Evolutionary conservation across 2,329 filamentous ascomycete species (phyloP).

Genomic region (Chaetomiaceae sp.): DNA sequence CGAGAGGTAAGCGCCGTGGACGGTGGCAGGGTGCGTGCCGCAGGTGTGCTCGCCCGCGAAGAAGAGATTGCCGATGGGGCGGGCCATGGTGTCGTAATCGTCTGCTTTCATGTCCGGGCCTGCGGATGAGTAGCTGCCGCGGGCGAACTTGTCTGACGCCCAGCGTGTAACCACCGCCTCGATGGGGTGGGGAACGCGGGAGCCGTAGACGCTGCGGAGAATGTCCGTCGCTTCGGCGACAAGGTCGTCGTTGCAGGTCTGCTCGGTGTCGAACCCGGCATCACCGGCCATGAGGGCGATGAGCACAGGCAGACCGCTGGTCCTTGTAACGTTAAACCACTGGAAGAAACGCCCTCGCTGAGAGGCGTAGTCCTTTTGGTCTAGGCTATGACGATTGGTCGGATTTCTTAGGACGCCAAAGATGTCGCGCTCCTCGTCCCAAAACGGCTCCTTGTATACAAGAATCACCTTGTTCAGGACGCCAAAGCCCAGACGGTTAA

Average conservation of each 20-base stretch:
- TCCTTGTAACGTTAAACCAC: constrained; percentile 94
- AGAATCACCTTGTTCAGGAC: constrained; percentile 93
- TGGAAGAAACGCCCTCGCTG: constrained; percentile 91
- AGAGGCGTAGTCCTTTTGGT: constrained; percentile 72
- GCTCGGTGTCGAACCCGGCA: constrained; percentile 83
- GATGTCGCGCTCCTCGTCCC: constrained; percentile 85
- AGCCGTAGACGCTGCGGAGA: constrained; percentile 70
- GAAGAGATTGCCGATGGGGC: constrained; percentile 77
- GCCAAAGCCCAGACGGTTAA: constrained; percentile 83
- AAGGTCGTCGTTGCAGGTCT: constrained; percentile 67
- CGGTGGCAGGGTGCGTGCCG: constrained; percentile 91
- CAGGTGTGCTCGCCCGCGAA: constrained; percentile 97
- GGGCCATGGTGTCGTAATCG: constrained; percentile 91
- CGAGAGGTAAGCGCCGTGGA: constrained; percentile 93
- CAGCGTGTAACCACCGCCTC: constrained; percentile 91
- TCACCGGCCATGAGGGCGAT: constrained; percentile 95
- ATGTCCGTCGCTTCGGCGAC: constrained; percentile 76
- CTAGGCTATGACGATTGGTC: constrained; percentile 62
- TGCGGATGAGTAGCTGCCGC: constrained; percentile 92
- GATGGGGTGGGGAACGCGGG: constrained; percentile 67
- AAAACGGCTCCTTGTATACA: constrained; percentile 85
- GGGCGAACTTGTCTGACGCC: constrained; percentile 85
- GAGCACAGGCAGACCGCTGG: constrained; percentile 79
- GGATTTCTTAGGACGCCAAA: constrained; percentile 85
- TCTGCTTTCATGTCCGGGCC: constrained; percentile 75